Evolutionary conservation across 108 stramenopile genomes (phyloP), one percentile per base, ranked within the genome.

Genomic region (Asterionellopsis glacialis): DNA sequence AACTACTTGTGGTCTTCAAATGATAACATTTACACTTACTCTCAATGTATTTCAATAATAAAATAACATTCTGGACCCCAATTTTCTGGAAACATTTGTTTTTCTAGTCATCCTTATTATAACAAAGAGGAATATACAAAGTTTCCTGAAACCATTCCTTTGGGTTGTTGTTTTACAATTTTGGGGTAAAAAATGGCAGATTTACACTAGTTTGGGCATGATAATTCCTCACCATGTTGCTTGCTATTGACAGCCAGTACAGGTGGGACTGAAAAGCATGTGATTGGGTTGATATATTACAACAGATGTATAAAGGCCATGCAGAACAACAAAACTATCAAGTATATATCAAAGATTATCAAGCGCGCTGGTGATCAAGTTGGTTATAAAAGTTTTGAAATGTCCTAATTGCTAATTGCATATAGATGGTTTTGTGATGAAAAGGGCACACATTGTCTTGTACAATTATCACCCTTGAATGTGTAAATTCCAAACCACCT

Each of bases 261-360:
- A 6, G 98, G 98, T 11, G 98, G 98, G 11, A 96, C 95, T 15
- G 98, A n/a, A n/a, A 99, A 73, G 95, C 95, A 23, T 87, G 86
- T 41, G 83, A 97, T 56, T 99, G 96, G 87, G 96, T 97, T 19
- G 56, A 63, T 33, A 83, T 85, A 63, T 55, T 95, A 15, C 61
- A 78, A 53, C 75, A 90, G 10, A 95, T 95, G 93, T 95, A 95
- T 67, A 58, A 69, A 28, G 69, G 88, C 1, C 86, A 88, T 61
- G 79, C 87, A 11, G 64, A 53, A 11, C 56, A 65, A 24, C 72
- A 85, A 80, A 89, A 83, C 19, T 95, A 86, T 69, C 39, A 44
- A 13, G 73, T 71, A 23, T 67, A 41, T 14, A 63, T 76, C 9
- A 55, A 91, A 42, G 84, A 86, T 41, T 27, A 63, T 42, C 76